These are phyloP conservation scores for Spinellus fusiger DNA, from an alignment of 192 early-diverging fungal genomes.

Conservation along the genomic window DNA sequence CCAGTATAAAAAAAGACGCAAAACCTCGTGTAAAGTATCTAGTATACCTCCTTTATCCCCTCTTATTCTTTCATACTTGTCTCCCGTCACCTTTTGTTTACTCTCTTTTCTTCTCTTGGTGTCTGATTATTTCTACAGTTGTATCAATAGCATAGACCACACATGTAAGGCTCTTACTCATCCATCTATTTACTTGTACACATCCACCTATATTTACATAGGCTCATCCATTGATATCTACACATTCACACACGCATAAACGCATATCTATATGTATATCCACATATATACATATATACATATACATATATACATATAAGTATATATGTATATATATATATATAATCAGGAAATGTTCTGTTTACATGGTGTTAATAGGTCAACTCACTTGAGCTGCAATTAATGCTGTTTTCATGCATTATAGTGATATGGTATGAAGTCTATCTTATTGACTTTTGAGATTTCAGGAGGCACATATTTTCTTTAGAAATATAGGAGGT, in stretches of 20 bases:
- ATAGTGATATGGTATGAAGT: not conserved
- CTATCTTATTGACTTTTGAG: not conserved
- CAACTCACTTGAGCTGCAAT: not conserved
- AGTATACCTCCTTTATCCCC: not conserved
- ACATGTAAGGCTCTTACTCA: not conserved
- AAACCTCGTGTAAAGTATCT: conserved; percentile 6
- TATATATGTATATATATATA: not conserved
- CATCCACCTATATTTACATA: too few species aligned
- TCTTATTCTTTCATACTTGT: too few species aligned
- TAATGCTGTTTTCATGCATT: not conserved
- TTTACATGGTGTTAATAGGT: not conserved
- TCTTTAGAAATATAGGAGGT: too few species aligned
- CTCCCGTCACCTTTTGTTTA: too few species aligned
- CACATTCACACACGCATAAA: not conserved
- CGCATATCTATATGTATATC: not conserved
- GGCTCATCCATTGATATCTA: too few species aligned
- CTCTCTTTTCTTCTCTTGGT: too few species aligned
- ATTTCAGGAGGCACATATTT: not conserved
- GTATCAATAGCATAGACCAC: not conserved
- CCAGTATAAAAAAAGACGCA: conserved; percentile 6
- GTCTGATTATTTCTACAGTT: too few species aligned
- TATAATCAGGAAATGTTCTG: not conserved
- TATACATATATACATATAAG: not conserved
- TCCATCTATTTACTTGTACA: too few species aligned
- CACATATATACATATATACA: not conserved